These are phyloP conservation scores for Clarireedia monteithiana DNA, from an alignment of 2,329 filamentous ascomycete genomes.

Conservation along the genomic window DNA sequence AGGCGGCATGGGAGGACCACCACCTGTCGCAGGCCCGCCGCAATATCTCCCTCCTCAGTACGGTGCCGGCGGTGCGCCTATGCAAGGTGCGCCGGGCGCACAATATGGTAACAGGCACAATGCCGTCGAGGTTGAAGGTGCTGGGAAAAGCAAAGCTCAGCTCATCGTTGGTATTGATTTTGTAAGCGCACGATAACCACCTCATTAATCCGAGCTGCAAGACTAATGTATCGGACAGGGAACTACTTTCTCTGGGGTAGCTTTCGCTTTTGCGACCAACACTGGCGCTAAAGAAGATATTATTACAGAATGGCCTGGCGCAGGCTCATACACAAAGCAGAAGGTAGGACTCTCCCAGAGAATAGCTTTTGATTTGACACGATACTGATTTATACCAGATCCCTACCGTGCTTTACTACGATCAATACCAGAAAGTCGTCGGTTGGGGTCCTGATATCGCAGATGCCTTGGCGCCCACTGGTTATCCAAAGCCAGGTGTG, in stretches of 20 bases:
- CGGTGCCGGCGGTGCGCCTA: slow-evolving; percentile 20
- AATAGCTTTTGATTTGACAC: background rate
- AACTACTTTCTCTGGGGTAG: slow-evolving; percentile 96
- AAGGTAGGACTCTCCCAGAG: slow-evolving; percentile 54
- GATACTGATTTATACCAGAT: slow-evolving; percentile 51
- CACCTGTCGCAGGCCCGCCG: slow-evolving; percentile 25
- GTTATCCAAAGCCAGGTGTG: slow-evolving; percentile 94
- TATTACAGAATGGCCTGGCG: slow-evolving; percentile 97
- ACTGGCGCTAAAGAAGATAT: slow-evolving; percentile 98
- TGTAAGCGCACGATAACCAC: slow-evolving; percentile 46
- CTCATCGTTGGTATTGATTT: slow-evolving; percentile 99
- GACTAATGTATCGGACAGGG: slow-evolving; percentile 47
- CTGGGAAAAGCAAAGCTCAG: slow-evolving; percentile 86
- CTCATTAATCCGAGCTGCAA: slow-evolving; percentile 4
- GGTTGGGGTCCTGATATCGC: slow-evolving; percentile 98
- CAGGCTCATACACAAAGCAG: slow-evolving; percentile 96
- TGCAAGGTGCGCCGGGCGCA: slow-evolving; percentile 19
- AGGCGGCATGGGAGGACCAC: slow-evolving; percentile 31
- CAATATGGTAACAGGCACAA: slow-evolving; percentile 32
- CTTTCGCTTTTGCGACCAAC: slow-evolving; percentile 89
- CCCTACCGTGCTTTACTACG: slow-evolving; percentile 98
- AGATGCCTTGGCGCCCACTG: slow-evolving; percentile 90
- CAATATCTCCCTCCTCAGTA: slow-evolving; percentile 28
- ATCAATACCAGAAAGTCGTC: slow-evolving; percentile 99
- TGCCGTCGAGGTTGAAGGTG: slow-evolving; percentile 73